Percentiles rank a stretch among this genome's conserved stretches.
These are phyloP conservation scores for Penicillium palitans DNA, from an alignment of 2,329 filamentous ascomycete species.

Conservation along the genomic window DNA sequence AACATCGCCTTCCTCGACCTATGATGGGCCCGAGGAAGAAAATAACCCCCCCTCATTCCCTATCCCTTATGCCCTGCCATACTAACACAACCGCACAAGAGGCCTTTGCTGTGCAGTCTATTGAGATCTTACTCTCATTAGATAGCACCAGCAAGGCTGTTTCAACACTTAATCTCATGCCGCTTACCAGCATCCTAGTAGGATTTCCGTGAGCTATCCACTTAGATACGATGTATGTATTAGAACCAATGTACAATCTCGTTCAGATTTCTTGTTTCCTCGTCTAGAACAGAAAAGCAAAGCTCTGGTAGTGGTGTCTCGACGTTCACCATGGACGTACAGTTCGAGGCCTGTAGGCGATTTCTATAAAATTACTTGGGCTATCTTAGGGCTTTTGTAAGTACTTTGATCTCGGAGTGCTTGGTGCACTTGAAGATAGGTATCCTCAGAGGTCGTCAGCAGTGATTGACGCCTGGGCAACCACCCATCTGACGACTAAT, in stretches of 20 bases:
- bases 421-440: neutral
- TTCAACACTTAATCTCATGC: slow-evolving; percentile 29
- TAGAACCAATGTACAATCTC: slow-evolving; percentile 12
- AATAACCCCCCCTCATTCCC: neutral
- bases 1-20: neutral
- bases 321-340: neutral
- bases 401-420: neutral
- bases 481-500: neutral
- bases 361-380: neutral
- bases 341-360: neutral
- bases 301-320: neutral
- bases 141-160: slow-evolving; percentile 22
- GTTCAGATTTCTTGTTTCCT: neutral
- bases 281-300: neutral
- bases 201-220: slow-evolving; percentile 7
- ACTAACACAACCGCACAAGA: slow-evolving; percentile 17
- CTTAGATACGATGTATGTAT: slow-evolving; percentile 15
- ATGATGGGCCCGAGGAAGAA: neutral
- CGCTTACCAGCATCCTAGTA: slow-evolving; percentile 6
- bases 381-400: neutral
- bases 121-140: slow-evolving; percentile 7
- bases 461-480: neutral
- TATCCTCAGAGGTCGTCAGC: neutral
- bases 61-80: neutral
- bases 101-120: slow-evolving; percentile 7